These are phyloP conservation scores for Globisporangium lucens DNA, from an alignment of 352 stramenopile species.

Conservation along the genomic window DNA sequence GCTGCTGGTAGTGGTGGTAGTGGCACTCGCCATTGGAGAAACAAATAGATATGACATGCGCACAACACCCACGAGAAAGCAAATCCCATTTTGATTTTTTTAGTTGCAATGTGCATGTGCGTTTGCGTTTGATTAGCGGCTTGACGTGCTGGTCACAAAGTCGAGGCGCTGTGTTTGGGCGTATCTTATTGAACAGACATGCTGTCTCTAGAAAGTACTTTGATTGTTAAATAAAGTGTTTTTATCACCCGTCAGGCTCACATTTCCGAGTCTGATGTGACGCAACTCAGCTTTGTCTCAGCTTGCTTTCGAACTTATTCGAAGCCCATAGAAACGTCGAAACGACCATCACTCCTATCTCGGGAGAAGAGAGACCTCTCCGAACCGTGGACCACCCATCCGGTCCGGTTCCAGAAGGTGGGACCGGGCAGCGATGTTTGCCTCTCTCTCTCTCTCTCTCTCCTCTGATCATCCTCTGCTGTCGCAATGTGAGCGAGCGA, in stretches of 20 bases:
- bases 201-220: neutral
- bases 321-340: slow-evolving; percentile 13
- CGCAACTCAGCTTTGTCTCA: slow-evolving; percentile 1
- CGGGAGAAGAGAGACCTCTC: neutral
- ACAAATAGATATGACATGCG: slow-evolving; percentile 7
- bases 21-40: neutral
- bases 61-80: neutral
- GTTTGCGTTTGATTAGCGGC: neutral
- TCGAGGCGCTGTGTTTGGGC: too few relatives aligned
- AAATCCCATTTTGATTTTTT: slow-evolving; percentile 7
- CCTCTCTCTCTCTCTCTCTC: slow-evolving; percentile 1
- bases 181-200: neutral
- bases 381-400: slow-evolving; percentile 7
- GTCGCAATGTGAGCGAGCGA: slow-evolving; percentile 1
- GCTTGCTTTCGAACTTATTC: neutral
- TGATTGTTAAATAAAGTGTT: neutral
- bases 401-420: slow-evolving; percentile 4
- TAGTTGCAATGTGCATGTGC: neutral
- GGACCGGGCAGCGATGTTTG: neutral
- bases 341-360: neutral
- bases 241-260: neutral
- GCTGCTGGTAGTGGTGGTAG: neutral
- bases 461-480: neutral
- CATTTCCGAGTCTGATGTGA: neutral
- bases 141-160: neutral